These are phyloP conservation scores for Clarireedia monteithiana DNA, from an alignment of 2,329 filamentous ascomycete genomes.

Conservation along the genomic window DNA sequence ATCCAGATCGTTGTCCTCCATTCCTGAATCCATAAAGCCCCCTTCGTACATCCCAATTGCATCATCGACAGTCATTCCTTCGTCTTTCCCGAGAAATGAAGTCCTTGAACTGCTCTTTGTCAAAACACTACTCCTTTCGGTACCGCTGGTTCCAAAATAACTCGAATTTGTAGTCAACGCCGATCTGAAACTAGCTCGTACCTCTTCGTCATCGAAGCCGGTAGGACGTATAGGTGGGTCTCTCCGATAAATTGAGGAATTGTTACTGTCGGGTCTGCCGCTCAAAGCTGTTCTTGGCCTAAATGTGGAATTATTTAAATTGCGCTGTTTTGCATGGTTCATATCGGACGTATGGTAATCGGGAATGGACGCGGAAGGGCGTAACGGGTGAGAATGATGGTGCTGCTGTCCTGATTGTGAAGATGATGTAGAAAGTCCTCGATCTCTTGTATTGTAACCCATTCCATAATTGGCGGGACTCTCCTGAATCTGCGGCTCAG, in stretches of 20 bases:
- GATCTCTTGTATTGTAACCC: constrained; percentile 15
- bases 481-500: constrained; percentile 18
- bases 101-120: constrained; percentile 72
- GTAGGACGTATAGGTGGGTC: constrained; percentile 22
- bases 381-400: constrained; percentile 11
- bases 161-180: constrained; percentile 53
- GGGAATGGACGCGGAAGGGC: constrained; percentile 28
- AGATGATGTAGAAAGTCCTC: constrained; percentile 26
- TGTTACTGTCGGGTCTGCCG: constrained; percentile 22
- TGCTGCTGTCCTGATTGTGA: constrained; percentile 20
- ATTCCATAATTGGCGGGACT: constrained; percentile 14
- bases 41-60: constrained; percentile 64
- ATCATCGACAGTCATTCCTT: constrained; percentile 56
- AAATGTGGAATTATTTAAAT: constrained; percentile 21
- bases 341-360: constrained; percentile 27
- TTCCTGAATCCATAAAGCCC: constrained; percentile 47
- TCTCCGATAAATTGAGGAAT: constrained; percentile 18
- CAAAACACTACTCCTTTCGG: constrained; percentile 73
- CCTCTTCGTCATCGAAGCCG: constrained; percentile 30
- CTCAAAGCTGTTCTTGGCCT: constrained; percentile 14
- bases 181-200: constrained; percentile 52
- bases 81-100: constrained; percentile 47
- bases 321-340: constrained; percentile 24
- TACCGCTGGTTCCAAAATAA: constrained; percentile 52
- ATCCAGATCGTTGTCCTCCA: constrained; percentile 31